These are phyloP conservation scores for Chlorella sp. DNA, from an alignment of 139 green algal species.

Conservation along the genomic window DNA sequence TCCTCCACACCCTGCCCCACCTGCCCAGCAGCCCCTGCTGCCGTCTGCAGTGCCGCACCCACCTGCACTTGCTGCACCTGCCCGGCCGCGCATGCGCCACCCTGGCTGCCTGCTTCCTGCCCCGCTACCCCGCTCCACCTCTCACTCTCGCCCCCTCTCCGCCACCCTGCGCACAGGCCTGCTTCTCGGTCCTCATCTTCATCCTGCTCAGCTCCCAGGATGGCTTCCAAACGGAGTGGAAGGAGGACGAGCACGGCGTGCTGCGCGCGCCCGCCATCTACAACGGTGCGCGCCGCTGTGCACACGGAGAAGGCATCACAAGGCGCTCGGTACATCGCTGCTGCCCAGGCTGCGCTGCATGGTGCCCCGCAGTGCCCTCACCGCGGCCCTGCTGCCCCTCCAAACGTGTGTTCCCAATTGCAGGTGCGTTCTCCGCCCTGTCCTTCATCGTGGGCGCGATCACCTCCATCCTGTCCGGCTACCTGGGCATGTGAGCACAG, in stretches of 20 bases:
- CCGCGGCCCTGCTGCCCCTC: too few relatives aligned
- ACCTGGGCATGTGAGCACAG: constrained; percentile 87
- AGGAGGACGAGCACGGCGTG: constrained; percentile 64
- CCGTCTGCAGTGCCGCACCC: too few relatives aligned
- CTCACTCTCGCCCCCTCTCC: neutral
- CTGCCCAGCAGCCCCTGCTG: too few relatives aligned
- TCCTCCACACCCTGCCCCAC: too few relatives aligned
- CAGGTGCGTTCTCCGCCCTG: constrained; percentile 90
- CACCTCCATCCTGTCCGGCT: constrained; percentile 95
- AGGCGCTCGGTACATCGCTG: too few relatives aligned
- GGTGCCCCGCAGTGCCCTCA: too few relatives aligned
- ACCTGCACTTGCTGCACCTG: too few relatives aligned
- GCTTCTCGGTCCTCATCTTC: constrained; percentile 95
- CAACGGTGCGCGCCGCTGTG: constrained; percentile 78
- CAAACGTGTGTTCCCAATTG: too few relatives aligned
- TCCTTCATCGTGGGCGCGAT: constrained; percentile 92
- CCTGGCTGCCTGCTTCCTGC: too few relatives aligned
- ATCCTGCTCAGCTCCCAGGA: constrained; percentile 89
- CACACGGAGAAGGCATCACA: too few relatives aligned
- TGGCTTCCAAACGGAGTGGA: constrained; percentile 75
- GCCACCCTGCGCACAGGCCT: constrained; percentile 53
- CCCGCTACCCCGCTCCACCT: neutral
- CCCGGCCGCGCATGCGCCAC: too few relatives aligned
- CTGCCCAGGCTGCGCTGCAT: too few relatives aligned
- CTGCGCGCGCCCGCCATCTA: constrained; percentile 68